A percentile compares a stretch with the other conserved stretches of the same genome.
These are phyloP conservation scores for Petunia axillaris DNA, from an alignment of 257 asterid genomes.

Conservation along the genomic window DNA sequence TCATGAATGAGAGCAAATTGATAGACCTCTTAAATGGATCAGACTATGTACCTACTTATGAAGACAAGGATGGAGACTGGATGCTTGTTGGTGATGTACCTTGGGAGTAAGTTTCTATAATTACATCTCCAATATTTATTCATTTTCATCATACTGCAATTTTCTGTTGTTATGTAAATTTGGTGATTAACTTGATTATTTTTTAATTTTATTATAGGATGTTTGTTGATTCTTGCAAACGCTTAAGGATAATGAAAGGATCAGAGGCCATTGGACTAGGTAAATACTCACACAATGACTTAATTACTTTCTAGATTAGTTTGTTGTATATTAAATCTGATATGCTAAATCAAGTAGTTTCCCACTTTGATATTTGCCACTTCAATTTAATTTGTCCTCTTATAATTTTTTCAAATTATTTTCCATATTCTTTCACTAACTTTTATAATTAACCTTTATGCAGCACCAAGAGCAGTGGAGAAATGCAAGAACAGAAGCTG, in stretches of 20 bases:
- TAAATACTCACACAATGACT: conserved; percentile 23
- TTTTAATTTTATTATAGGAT: conserved; percentile 52
- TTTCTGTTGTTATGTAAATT: no score
- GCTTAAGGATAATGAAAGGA: conserved; percentile 89
- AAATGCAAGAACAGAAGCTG: conserved; percentile 59
- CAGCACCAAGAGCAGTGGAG: conserved; percentile 65
- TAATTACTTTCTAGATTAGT: neutral
- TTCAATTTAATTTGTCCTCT: neutral
- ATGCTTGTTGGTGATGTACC: conserved; percentile 52
- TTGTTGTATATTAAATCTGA: neutral
- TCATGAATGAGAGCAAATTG: conserved; percentile 59
- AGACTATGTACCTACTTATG: conserved; percentile 57
- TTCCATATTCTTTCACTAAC: neutral
- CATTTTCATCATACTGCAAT: neutral
- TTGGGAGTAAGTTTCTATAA: conserved; percentile 48
- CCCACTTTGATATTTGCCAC: neutral
- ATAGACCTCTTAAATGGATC: conserved; percentile 61
- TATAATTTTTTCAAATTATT: neutral
- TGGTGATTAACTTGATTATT: neutral
- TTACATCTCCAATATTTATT: neutral
- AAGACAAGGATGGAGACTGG: conserved; percentile 49
- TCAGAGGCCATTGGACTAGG: conserved; percentile 88
- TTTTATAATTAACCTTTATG: neutral
- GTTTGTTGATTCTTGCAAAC: conserved; percentile 81
- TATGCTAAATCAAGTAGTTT: neutral